Base-by-base conservation (phyloP, 1,139 yeast genomes). In the Sugiyamaella paludigena region DNA sequence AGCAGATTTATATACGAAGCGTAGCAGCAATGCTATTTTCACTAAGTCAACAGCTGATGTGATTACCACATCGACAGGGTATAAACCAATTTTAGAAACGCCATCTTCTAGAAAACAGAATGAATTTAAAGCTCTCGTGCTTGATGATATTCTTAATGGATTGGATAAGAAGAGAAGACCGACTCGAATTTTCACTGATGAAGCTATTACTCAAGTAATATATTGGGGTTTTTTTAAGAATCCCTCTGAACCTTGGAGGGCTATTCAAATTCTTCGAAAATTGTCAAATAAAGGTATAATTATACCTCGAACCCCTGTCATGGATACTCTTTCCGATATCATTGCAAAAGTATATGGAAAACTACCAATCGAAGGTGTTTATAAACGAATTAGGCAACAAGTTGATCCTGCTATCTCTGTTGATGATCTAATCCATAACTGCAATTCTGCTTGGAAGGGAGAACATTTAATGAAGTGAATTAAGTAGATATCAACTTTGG, bases 371-470 rank as follows among this genome's bases (percentile, higher is more conserved):
- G 16, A 37, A 15, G 50, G 50, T 8, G 47, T 43, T 15, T 43
- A 36, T n/a, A 47, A 43, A 24, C 40, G 50, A 8, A 36, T 47
- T 28, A 24, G 40, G 11, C 40, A 47, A 13, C 50, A 47, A 28
- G 24, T 36, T 8, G 40, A 43, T 38, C 50, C 50, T n/a, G 13
- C 28, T 7, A 11, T 37, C 7, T 24, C 31, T 2, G 38, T 43
- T 5, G 47, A 47, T 15, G 16, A 13, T 12, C 10, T 47, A 16
- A 35, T 47, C 2, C 41, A 29, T 29, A 43, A 43, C 33, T 47
- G 50, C 39, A 47, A 47, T 31, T 12, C 26, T 16, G 50, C 50
- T 5, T 47, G 50, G 50, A 43, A 43, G 7, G 47, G 44, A 13
- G 40, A 35, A 16, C 13, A 3, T n/a, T n/a, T n/a, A n/a, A n/a